Conservation (phyloP, 139 green algal species). For the Raphidocelis subcapitata region DNA sequence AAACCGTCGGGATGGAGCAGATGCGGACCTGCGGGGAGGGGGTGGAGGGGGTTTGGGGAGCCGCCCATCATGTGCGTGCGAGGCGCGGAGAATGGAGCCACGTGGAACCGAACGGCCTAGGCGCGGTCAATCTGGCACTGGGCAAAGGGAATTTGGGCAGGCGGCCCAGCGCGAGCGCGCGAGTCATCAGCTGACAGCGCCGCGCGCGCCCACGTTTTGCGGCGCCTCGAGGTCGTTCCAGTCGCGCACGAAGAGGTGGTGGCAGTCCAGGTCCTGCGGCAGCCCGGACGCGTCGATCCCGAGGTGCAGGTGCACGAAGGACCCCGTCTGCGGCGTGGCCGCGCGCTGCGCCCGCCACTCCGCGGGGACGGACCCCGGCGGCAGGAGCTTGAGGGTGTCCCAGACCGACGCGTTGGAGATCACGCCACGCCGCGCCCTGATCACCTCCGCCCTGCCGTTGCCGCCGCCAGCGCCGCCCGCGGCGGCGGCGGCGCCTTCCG, state of each 20-base stretch:
- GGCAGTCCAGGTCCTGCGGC: constrained; percentile 66
- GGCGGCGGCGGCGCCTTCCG: neutral
- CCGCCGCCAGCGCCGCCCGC: no score
- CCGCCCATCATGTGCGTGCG: no score
- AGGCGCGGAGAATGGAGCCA: no score
- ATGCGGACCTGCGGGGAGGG: constrained; percentile 63
- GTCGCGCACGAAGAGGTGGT: constrained; percentile 81
- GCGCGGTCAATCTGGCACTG: no score
- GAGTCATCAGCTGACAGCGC: no score
- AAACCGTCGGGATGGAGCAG: constrained; percentile 72
- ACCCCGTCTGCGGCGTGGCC: constrained; percentile 49
- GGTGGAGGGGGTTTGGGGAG: neutral
- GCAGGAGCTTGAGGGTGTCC: constrained; percentile 75
- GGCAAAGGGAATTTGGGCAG: no score
- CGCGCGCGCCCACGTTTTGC: no score
- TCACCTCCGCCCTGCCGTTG: constrained; percentile 30
- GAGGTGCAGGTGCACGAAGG: constrained; percentile 90
- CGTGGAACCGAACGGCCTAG: no score
- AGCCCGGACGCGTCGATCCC: constrained; percentile 80
- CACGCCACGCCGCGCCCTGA: constrained; percentile 68
- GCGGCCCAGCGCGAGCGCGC: no score
- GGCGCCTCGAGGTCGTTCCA: no score
- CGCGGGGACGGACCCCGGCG: constrained; percentile 25
- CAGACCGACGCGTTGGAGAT: constrained; percentile 86
- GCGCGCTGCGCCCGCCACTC: constrained; percentile 21